Percentiles rank a stretch among this genome's conserved stretches.
These are phyloP conservation scores for Lepidium sativum DNA, from an alignment of 345 rosid genomes.

Conservation along the genomic window DNA sequence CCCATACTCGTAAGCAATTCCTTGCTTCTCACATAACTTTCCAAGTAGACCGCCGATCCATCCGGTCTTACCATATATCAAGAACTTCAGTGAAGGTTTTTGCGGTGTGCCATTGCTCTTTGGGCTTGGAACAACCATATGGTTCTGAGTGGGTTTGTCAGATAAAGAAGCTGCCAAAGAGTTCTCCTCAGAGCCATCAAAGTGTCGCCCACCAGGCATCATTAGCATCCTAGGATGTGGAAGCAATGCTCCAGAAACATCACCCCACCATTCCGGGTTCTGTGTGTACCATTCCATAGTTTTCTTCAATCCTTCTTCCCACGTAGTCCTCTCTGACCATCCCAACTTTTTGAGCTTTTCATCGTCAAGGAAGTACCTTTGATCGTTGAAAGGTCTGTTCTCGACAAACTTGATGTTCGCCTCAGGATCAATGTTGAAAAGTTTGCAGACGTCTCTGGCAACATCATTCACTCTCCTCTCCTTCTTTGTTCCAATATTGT, in stretches of 20 bases:
- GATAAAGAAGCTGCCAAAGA: constrained; percentile 29
- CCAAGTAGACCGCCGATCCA: constrained; percentile 80
- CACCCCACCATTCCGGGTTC: constrained; percentile 97
- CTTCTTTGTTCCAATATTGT: constrained; percentile 81
- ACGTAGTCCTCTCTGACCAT: constrained; percentile 67
- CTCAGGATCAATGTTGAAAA: constrained; percentile 58
- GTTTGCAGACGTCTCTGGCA: constrained; percentile 65
- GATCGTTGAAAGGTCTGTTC: constrained; percentile 84
- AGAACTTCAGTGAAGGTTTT: constrained; percentile 49
- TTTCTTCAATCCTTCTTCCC: constrained; percentile 86
- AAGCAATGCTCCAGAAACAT: constrained; percentile 84
- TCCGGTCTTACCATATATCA: constrained; percentile 70
- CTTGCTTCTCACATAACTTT: constrained; percentile 63
- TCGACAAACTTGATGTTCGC: constrained; percentile 66
- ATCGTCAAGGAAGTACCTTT: constrained; percentile 85
- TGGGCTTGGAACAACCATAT: constrained; percentile 56
- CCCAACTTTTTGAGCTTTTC: constrained; percentile 70
- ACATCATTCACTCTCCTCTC: constrained; percentile 91
- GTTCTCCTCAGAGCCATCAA: constrained; percentile 58
- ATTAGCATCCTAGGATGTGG: constrained; percentile 91
- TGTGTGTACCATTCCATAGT: constrained; percentile 78
- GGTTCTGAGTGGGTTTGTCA: constrained; percentile 35
- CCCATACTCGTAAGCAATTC: constrained; percentile 58
- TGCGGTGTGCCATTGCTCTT: constrained; percentile 28
- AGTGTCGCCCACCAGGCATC: constrained; percentile 92